Evolutionary conservation across 768 basidiomycete genomes (phyloP), one percentile per base, ranked within the genome.

Genomic region (Boletus fagicola): DNA sequence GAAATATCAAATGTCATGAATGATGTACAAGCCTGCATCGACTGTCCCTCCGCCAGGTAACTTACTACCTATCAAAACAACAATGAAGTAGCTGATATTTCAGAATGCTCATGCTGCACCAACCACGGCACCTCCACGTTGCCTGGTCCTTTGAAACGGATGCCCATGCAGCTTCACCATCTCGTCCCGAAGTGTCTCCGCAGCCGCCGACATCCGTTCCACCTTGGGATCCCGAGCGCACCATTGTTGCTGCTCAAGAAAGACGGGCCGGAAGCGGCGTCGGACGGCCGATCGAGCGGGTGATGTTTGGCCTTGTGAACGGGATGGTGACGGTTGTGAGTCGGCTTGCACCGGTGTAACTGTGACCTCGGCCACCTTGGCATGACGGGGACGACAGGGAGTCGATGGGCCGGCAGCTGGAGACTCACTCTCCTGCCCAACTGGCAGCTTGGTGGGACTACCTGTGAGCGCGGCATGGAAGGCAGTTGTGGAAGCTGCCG

Each of bases 181-280:
- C 51, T 59, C 49, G 4, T 56, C 45, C 18, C 60, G 45, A 44
- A 59, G 56, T 1, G n/a, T 31, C 33, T 51, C 49, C 15, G 65
- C 70, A 30, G 13, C 56, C 7, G 49, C 59, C 71, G 72, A 72
- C 43, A 70, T 62, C n/a, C 50, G 58, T 35, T 65, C 64, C n/a
- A 62, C 63, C 50, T 68, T 73, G 35, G 73, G 78, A 61, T 82
- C 82, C 33, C 66, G 63, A 30, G 68, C 67, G 26, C 66, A 71
- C 82, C 82, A 83, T 46, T 82, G 79, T 49, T 73, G 64, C n/a
- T 77, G 75, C 59, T 81, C 80, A 3, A 76, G 68, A 66, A 81
- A 83, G 15, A 82, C 73, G 9, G 81, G 77, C 11, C 78, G 73
- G 61, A 80, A 82, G 9, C 80, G 77, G 7, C 76, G 73, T 31